Percentiles rank a stretch among this genome's conserved stretches.
phyloP scores from a whole-genome alignment of 345 rosid genomes.

The Ricinus communis region DNA sequence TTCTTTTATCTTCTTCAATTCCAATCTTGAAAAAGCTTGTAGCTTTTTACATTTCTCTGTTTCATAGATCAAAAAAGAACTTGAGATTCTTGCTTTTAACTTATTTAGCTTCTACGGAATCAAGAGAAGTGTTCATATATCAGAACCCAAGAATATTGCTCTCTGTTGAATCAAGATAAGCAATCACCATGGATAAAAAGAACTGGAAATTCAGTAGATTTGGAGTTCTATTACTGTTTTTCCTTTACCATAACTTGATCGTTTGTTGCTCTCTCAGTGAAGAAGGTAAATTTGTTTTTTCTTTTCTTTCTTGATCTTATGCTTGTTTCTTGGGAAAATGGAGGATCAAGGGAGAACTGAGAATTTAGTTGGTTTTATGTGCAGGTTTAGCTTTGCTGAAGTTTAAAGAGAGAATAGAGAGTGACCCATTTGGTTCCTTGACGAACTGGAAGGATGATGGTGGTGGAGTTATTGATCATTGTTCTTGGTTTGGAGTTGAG shows the following conservation, averaged over 20 bases:
- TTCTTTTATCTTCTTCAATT: neutral
- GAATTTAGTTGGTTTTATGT: neutral
- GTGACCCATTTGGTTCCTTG: conserved; percentile 24
- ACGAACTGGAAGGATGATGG: conserved; percentile 14
- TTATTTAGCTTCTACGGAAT: too few species aligned
- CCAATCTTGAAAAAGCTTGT: too few species aligned
- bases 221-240: conserved; percentile 8
- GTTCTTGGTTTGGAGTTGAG: conserved; percentile 28
- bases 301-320: neutral
- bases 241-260: conserved; percentile 14
- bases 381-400: conserved; percentile 29
- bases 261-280: conserved; percentile 20
- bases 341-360: too few species aligned
- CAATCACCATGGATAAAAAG: conserved; percentile 17
- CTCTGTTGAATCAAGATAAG: too few species aligned
- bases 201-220: conserved; percentile 19
- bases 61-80: too few species aligned
- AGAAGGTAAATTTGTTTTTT: conserved; percentile 15
- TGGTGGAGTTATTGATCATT: conserved; percentile 15
- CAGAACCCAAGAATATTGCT: too few species aligned
- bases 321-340: neutral
- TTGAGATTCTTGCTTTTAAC: too few species aligned
- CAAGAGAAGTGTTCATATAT: too few species aligned
- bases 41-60: too few species aligned
- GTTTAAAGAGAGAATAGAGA: conserved; percentile 18